Evolutionary conservation across 495 filamentous ascomycete genomes (phyloP), one percentile per base, ranked within the genome.

Genomic region (Annulohypoxylon stygium): DNA sequence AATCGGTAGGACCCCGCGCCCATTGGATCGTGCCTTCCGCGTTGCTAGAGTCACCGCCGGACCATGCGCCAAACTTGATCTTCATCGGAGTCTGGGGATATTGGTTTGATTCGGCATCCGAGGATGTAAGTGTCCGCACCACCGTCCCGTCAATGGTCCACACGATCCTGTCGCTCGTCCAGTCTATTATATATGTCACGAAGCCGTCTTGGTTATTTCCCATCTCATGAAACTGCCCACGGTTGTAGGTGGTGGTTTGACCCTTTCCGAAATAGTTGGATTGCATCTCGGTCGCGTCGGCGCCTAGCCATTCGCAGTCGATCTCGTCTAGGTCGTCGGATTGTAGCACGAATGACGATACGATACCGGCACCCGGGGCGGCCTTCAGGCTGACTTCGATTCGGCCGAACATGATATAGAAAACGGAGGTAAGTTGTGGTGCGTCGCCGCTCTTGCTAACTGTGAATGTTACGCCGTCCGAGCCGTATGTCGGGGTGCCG

Each of bases 191-290:
- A 81, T 98, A 99, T 65, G 90, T 97, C 83, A 96, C 89, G 79
- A 90, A 97, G 2, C 86, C 81, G 33, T 80, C 85, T 70, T 93
- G 90, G 71, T 88, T 90, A 57, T 85, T 80, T 53, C 88, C 78
- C 14, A 87, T 76, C 75, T 91, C 88, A 74, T 89, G 88, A 79
- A 91, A 94, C 41, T 90, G 86, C 16, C 90, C 95, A 50, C 93
- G 93, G 78, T 92, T 88, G 78, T 91, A 95, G 9, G 87, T 85
- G 11, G 81, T 83, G 0, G 91, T 92, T 61, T 93, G 90, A 12
- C 95, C 96, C 83, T 97, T 97, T 78, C 93, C 92, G 78, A 95
- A 99, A 84, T 94, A 99, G 83, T 99, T 97, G 78, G 89, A 92
- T 81, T 97, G 93, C 12, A 97, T 92, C 60, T 90, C 79, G 58